Evolutionary conservation across 768 basidiomycete genomes (phyloP).

Genomic region (Nevesoporus exiguus): DNA sequence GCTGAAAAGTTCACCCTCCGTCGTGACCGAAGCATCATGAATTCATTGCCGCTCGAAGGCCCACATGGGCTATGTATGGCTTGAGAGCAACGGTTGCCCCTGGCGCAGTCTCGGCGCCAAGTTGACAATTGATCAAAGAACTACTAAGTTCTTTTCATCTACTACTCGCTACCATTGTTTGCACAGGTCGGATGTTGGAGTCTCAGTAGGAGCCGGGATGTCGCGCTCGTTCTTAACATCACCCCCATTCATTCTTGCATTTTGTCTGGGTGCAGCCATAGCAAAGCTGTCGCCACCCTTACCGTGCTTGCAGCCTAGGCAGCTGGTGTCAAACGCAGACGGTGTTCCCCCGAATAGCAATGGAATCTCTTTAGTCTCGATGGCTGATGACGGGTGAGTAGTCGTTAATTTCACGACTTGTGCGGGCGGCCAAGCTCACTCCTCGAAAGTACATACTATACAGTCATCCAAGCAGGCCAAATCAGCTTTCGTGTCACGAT

Average conservation of each 20-base stretch:
- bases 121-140: neutral
- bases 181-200: slow-evolving; percentile 18
- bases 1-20: neutral
- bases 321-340: slow-evolving; percentile 10
- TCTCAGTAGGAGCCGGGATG: slow-evolving; percentile 21
- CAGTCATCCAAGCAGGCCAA: slow-evolving; percentile 55
- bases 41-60: neutral
- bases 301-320: slow-evolving; percentile 14
- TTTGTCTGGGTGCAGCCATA: slow-evolving; percentile 9
- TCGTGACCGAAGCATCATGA: neutral
- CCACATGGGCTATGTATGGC: neutral
- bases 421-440: slow-evolving; percentile 5
- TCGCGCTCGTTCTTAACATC: slow-evolving; percentile 10
- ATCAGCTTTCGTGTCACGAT: slow-evolving; percentile 66
- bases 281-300: slow-evolving; percentile 3
- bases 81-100: neutral
- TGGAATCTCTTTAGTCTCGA: slow-evolving; percentile 43
- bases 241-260: slow-evolving; percentile 6
- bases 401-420: slow-evolving; percentile 34
- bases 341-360: slow-evolving; percentile 27
- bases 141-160: neutral
- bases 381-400: slow-evolving; percentile 47
- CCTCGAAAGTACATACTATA: slow-evolving; percentile 59
- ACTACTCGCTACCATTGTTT: neutral
- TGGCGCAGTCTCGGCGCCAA: neutral